Percentiles rank a stretch among this genome's conserved stretches.
phyloP scores from a whole-genome alignment of 1,284 basidiomycete genomes.

The Agaricales sp. region DNA sequence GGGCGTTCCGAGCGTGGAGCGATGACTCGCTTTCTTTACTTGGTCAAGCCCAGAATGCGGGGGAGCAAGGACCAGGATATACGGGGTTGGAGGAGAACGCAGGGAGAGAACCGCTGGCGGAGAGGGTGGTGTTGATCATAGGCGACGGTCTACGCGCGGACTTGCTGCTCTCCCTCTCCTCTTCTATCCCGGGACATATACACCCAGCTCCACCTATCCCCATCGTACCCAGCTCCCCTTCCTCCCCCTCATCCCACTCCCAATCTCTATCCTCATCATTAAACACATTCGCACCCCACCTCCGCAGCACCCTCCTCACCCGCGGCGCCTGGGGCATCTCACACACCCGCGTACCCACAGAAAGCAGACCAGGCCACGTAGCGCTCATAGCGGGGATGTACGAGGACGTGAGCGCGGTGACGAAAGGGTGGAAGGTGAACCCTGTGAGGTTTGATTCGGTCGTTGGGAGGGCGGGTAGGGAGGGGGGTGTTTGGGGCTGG shows the following conservation, averaged over 20 bases:
- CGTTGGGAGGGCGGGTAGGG: conserved; percentile 71
- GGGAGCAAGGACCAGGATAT: too few relatives aligned
- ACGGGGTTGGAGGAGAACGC: too few relatives aligned
- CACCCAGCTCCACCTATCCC: background rate
- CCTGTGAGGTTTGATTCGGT: conserved; percentile 87
- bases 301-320: conserved; percentile 55
- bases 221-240: conserved; percentile 13
- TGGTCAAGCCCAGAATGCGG: too few relatives aligned
- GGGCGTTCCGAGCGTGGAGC: conserved; percentile 28
- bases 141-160: conserved; percentile 82
- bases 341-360: conserved; percentile 84
- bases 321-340: conserved; percentile 78
- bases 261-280: too few relatives aligned
- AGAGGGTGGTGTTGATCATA: conserved; percentile 26
- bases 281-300: conserved; percentile 68
- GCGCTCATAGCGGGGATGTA: conserved; percentile 93
- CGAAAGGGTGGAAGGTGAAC: conserved; percentile 87
- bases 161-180: conserved; percentile 59
- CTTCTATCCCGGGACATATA: conserved; percentile 27
- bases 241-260: conserved; percentile 37
- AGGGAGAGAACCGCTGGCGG: conserved; percentile 71
- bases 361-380: conserved; percentile 83
- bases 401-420: conserved; percentile 87
- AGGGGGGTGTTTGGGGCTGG: conserved; percentile 71
- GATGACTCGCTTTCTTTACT: too few relatives aligned